Evolutionary conservation across 805 yeast genomes (phyloP).

Genomic region (Cyberlindnera veronae): DNA sequence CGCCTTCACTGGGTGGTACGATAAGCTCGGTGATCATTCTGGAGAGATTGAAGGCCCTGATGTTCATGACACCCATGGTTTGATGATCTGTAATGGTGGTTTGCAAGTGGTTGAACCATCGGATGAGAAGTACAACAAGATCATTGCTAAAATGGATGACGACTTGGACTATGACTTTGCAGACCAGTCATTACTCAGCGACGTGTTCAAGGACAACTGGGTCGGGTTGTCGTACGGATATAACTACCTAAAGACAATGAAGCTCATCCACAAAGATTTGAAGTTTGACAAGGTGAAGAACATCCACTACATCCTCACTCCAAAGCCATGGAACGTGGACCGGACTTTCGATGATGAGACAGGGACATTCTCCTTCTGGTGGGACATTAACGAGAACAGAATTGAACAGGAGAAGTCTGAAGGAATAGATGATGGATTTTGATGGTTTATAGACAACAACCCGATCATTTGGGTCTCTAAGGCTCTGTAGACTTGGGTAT

Average conservation of each 20-base stretch:
- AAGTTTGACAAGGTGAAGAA: slow-evolving; percentile 51
- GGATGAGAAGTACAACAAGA: slow-evolving; percentile 34
- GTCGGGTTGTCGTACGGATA: slow-evolving; percentile 48
- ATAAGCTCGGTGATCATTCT: slow-evolving; percentile 19
- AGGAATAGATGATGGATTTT: slow-evolving; percentile 18
- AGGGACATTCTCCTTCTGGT: slow-evolving; percentile 49
- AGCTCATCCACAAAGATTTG: slow-evolving; percentile 39
- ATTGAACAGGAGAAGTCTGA: slow-evolving; percentile 13
- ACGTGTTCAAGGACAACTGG: slow-evolving; percentile 50
- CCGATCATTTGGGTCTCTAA: too few relatives aligned
- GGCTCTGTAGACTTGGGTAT: too few relatives aligned
- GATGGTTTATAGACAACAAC: too few relatives aligned
- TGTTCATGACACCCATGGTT: slow-evolving; percentile 33
- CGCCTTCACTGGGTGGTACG: slow-evolving; percentile 40
- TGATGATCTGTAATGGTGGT: slow-evolving; percentile 58
- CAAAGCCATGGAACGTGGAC: slow-evolving; percentile 58
- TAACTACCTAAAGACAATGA: slow-evolving; percentile 54
- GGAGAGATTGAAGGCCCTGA: slow-evolving; percentile 37
- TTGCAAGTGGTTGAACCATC: slow-evolving; percentile 48
- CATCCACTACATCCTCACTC: slow-evolving; percentile 53
- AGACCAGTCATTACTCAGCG: slow-evolving; percentile 54
- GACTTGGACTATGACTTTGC: slow-evolving; percentile 49
- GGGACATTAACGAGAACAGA: slow-evolving; percentile 41
- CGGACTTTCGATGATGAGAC: slow-evolving; percentile 36
- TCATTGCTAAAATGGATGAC: slow-evolving; percentile 36